phyloP scores from a whole-genome alignment of 768 basidiomycete species.

The Leucosporidium yakuticum region DNA sequence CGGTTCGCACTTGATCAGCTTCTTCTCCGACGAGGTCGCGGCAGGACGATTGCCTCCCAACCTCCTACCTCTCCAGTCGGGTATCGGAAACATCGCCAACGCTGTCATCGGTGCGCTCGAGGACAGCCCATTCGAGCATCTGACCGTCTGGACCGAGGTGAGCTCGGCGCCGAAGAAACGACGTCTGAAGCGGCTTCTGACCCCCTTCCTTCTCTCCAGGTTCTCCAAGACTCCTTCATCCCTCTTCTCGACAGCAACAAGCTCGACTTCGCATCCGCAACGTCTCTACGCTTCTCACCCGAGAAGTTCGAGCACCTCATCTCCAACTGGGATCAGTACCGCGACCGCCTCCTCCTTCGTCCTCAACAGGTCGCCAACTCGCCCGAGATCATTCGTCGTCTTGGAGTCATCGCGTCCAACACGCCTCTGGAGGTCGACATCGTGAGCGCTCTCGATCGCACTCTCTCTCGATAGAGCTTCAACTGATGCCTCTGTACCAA shows the following conservation, averaged over 20 bases:
- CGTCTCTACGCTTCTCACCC: constrained; percentile 41
- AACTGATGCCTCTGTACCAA: no score
- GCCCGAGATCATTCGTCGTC: constrained; percentile 40
- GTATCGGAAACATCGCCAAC: constrained; percentile 42
- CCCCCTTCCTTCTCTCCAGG: neutral
- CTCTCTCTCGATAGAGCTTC: no score
- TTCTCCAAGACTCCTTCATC: constrained; percentile 41
- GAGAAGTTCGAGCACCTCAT: constrained; percentile 35
- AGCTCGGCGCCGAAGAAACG: neutral
- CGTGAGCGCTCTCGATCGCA: no score
- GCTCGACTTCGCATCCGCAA: constrained; percentile 45
- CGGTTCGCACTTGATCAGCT: constrained; percentile 38
- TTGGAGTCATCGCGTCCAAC: constrained; percentile 38
- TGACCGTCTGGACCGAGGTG: constrained; percentile 40
- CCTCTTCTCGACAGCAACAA: constrained; percentile 43
- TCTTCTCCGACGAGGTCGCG: constrained; percentile 38
- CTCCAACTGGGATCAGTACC: constrained; percentile 34
- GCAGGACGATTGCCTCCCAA: constrained; percentile 37
- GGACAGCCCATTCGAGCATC: constrained; percentile 33
- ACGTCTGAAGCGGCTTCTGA: neutral
- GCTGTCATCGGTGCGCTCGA: constrained; percentile 37
- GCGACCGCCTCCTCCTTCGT: constrained; percentile 36
- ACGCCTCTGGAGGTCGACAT: constrained; percentile 40
- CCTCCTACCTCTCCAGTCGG: constrained; percentile 39
- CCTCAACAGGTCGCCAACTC: constrained; percentile 40